Percentiles rank a stretch among this genome's conserved stretches.
These are phyloP conservation scores for Sindora glabra DNA, from an alignment of 306 rosid species.

Conservation along the genomic window DNA sequence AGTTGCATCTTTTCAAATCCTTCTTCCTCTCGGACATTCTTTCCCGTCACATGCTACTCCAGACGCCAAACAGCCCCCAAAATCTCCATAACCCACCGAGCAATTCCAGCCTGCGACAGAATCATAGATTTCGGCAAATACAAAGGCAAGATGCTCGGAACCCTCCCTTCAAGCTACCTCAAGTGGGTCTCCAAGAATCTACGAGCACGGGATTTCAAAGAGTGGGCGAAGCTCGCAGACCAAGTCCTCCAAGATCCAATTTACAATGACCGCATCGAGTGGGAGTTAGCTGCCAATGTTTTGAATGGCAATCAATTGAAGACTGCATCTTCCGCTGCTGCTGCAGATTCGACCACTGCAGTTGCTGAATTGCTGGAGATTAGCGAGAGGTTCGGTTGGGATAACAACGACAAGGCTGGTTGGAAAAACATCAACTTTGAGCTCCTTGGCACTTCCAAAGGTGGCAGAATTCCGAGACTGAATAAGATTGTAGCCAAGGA, in stretches of 20 bases:
- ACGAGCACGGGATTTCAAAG: conserved; percentile 33
- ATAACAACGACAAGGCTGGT: conserved; percentile 37
- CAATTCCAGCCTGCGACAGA: conserved; percentile 39
- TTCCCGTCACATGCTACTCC: conserved; percentile 11
- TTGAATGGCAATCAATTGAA: conserved; percentile 8
- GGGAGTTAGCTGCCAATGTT: conserved; percentile 44
- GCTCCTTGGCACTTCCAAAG: conserved; percentile 57
- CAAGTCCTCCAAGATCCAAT: conserved; percentile 54
- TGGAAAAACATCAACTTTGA: conserved; percentile 51
- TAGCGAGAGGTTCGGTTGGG: conserved; percentile 64
- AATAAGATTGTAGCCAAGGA: not conserved
- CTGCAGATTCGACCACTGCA: not conserved
- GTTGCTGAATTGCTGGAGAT: conserved; percentile 34
- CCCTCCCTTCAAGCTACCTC: conserved; percentile 59
- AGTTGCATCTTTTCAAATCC: not conserved
- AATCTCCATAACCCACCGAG: not conserved
- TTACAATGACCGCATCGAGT: conserved; percentile 54
- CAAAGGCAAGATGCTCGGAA: conserved; percentile 65
- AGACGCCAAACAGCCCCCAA: conserved; percentile 13
- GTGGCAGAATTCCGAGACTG: conserved; percentile 49
- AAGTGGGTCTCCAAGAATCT: conserved; percentile 55
- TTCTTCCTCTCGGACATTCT: not conserved
- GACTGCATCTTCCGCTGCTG: not conserved
- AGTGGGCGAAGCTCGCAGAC: conserved; percentile 59
- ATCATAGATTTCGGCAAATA: conserved; percentile 48